Conservation (phyloP, 2,329 filamentous ascomycete genomes). For the Beauveria bassiana region DNA sequence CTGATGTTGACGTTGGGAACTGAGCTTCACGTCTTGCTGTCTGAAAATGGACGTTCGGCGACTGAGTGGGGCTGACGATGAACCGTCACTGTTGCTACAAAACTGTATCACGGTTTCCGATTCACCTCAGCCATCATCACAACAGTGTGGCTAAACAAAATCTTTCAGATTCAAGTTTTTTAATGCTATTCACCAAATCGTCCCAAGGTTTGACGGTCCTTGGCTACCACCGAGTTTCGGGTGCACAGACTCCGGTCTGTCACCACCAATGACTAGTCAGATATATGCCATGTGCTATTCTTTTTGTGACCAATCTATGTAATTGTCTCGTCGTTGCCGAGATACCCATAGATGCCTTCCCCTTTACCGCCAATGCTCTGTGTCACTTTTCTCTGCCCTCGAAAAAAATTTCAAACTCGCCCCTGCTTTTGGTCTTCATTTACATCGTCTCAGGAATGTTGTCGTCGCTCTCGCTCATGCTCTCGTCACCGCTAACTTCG, state of each 20-base stretch:
- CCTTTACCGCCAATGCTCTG: background rate
- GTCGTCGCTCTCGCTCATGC: slow-evolving; percentile 90
- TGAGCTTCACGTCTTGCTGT: background rate
- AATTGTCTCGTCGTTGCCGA: slow-evolving; percentile 3
- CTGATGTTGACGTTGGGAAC: background rate
- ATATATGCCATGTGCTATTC: slow-evolving; percentile 6
- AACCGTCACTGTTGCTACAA: background rate
- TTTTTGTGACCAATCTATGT: slow-evolving; percentile 8
- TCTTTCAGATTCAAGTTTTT: no score
- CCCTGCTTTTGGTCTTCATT: slow-evolving; percentile 12
- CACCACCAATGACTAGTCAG: background rate
- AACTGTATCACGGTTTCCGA: background rate
- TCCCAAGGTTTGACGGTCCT: no score
- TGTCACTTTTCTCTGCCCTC: background rate
- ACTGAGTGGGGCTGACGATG: background rate
- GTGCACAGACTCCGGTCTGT: no score
- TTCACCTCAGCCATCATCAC: no score
- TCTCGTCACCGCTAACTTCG: slow-evolving; percentile 96
- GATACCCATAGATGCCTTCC: slow-evolving; percentile 2
- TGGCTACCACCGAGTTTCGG: no score
- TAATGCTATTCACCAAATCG: no score
- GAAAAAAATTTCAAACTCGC: background rate
- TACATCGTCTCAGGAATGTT: slow-evolving; percentile 44
- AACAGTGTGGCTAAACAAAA: background rate
- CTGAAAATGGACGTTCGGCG: background rate